Evolutionary conservation across 2,329 filamentous ascomycete species (phyloP).

Genomic region (Paecilomyces variotii): DNA sequence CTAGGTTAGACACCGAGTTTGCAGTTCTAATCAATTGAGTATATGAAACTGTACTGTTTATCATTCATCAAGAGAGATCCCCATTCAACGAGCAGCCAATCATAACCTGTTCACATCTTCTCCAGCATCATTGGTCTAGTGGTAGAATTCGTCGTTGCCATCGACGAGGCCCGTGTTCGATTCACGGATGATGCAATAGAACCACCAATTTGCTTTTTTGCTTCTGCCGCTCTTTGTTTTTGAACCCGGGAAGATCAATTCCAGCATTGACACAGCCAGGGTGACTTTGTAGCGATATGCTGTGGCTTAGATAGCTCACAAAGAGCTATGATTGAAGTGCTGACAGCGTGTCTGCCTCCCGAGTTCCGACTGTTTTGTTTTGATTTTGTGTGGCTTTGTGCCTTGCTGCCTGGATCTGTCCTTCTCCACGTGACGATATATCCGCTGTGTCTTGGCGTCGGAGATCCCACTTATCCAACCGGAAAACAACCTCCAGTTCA

Average conservation of each 20-base stretch:
- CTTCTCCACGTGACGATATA: not conserved
- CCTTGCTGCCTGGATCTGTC: not conserved
- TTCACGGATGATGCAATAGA: constrained; percentile 38
- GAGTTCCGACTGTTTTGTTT: not conserved
- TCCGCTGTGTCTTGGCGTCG: not conserved
- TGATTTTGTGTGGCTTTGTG: not conserved
- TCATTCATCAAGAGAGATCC: no score
- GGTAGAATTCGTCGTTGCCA: constrained; percentile 40
- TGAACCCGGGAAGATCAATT: not conserved
- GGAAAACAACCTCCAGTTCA: not conserved
- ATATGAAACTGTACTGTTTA: no score
- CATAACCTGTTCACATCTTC: not conserved
- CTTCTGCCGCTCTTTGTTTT: not conserved
- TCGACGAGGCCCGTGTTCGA: constrained; percentile 41
- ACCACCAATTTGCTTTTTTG: not conserved
- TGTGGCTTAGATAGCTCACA: no score
- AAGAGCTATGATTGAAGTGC: no score
- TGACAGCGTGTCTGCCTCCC: not conserved
- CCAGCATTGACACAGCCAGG: no score
- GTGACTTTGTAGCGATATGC: no score
- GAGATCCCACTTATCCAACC: not conserved
- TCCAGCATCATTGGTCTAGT: constrained; percentile 37
- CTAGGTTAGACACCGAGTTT: no score
- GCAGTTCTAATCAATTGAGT: no score
- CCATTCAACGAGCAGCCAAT: not conserved